A percentile compares a stretch with the other conserved stretches of the same genome.
Conservation (phyloP, 2,329 filamentous ascomycete genomes). For the Madurella mycetomatis region DNA sequence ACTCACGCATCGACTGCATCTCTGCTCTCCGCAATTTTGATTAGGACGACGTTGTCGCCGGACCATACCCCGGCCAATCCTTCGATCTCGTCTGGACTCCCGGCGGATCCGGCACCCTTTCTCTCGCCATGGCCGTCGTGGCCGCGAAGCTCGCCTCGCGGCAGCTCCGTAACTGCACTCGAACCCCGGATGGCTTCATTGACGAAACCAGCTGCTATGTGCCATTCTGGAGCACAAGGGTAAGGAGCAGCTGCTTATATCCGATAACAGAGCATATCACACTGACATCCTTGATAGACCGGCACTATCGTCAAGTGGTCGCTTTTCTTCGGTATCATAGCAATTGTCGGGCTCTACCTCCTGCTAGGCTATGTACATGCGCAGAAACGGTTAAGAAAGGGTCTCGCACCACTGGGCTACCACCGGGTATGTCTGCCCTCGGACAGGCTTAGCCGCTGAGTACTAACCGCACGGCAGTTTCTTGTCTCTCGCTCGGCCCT, state of each 20-base stretch:
- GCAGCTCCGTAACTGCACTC: constrained; percentile 17
- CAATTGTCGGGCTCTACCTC: constrained; percentile 57
- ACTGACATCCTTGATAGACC: constrained; percentile 38
- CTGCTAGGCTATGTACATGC: constrained; percentile 68
- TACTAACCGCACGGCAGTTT: constrained; percentile 37
- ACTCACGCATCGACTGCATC: not conserved
- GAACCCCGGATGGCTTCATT: constrained; percentile 24
- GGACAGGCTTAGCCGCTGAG: not conserved
- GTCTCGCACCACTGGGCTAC: constrained; percentile 61
- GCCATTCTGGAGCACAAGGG: constrained; percentile 39
- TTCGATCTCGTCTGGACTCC: not conserved
- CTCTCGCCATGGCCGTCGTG: constrained; percentile 12
- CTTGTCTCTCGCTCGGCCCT: constrained; percentile 46
- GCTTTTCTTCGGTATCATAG: constrained; percentile 59
- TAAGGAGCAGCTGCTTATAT: constrained; percentile 30
- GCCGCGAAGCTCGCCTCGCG: constrained; percentile 11
- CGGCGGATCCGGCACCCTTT: not conserved
- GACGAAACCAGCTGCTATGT: constrained; percentile 30
- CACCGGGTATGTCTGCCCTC: constrained; percentile 53
- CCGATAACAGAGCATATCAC: not conserved
- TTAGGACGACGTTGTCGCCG: not conserved
- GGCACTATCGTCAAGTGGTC: constrained; percentile 67
- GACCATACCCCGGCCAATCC: not conserved
- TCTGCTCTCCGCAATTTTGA: not conserved
- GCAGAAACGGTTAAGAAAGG: constrained; percentile 59